Evolutionary conservation across 768 basidiomycete species (phyloP), one percentile per base, ranked within the genome.

Genomic region (Ramaria sp.): DNA sequence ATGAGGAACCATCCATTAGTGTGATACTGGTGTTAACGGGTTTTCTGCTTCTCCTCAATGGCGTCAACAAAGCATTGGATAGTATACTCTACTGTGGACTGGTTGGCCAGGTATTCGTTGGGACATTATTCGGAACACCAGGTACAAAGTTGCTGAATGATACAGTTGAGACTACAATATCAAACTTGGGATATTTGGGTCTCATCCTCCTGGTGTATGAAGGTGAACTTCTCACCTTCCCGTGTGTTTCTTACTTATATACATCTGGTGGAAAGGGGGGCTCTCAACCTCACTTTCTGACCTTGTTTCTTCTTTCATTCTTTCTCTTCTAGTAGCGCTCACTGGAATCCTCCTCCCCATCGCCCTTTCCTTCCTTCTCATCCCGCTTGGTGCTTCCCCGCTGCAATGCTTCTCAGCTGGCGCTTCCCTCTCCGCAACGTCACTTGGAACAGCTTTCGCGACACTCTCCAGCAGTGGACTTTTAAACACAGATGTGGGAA

Each of bases 401-500:
- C 58, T 78, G 3, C 75, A 80, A 56, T 68, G 76, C 2, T 85
- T 87, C 61, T 73, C 77, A 0, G 78, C 79, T 0, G 83, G 83
- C 0, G 78, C 81, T 1, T 75, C 82, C 0, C 68, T 84, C 0
- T 78, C 76, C 16, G 78, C 79, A 0, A 85, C 83, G 0, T 81
- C 78, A 0, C 71, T 85, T 1, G 83, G 83, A 0, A 87, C 83
- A 27, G 83, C 81, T 0, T 71, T 85, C n/a, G 71, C 76, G 15
- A 71, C 84, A 13, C 69, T 85, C 27, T 71, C 16, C 16, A 52
- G 69, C n/a, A 68, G 73, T 25, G 67, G 73, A 25, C 63, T 81
- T 28, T 67, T 71, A 24, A 67, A 67, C 36, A 81, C 75, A 2
- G 69, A 73, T 45, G 71, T 79, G 0, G 82, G 82, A 0, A 74